These are phyloP conservation scores for Diaporthe ampelina DNA, from an alignment of 2,329 filamentous ascomycete species.

Conservation along the genomic window DNA sequence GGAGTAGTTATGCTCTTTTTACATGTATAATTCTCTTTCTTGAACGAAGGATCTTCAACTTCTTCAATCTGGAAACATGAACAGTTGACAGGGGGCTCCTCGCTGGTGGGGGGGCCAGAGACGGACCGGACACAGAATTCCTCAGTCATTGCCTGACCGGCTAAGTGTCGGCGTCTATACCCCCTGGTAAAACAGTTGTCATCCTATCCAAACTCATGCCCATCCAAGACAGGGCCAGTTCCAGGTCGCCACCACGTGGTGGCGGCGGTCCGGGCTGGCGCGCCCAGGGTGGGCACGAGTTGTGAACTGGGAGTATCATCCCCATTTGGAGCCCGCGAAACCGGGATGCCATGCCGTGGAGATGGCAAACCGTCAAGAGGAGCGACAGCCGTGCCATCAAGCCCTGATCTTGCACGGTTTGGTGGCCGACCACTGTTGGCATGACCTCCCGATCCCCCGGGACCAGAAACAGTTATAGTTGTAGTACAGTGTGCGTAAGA, in stretches of 20 bases:
- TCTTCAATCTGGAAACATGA: constrained; percentile 10
- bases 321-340: background rate
- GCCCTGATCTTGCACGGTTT: constrained; percentile 6
- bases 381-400: constrained; percentile 19
- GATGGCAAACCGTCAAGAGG: background rate
- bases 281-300: background rate
- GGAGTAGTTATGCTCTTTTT: background rate
- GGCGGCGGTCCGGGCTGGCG: background rate
- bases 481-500: background rate
- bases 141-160: constrained; percentile 22
- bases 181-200: constrained; percentile 7
- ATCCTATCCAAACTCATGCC: background rate
- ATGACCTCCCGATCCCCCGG: background rate
- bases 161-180: constrained; percentile 16
- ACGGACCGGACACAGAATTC: constrained; percentile 21
- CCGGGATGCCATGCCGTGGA: background rate
- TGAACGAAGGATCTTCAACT: constrained; percentile 18
- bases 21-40: background rate
- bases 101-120: background rate
- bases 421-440: background rate
- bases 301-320: background rate
- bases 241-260: background rate
- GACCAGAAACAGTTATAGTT: background rate
- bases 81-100: constrained; percentile 5
- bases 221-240: background rate